A percentile compares a stretch with the other conserved stretches of the same genome.
phyloP scores from a whole-genome alignment of 2,329 filamentous ascomycete genomes.

The Aspergillus pseudonomiae region DNA sequence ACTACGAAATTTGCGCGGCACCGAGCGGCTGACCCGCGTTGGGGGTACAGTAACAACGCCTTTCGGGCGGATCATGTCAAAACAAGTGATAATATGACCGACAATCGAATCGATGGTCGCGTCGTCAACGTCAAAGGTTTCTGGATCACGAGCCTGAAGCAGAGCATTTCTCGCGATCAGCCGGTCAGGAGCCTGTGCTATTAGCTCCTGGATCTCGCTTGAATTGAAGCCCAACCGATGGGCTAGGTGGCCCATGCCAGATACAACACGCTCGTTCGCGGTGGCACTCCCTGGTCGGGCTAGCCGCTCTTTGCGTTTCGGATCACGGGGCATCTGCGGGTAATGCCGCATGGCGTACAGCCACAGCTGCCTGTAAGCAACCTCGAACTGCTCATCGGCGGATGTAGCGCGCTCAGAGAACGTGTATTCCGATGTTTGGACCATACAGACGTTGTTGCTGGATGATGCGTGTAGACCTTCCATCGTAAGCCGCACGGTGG shows the following conservation, averaged over 20 bases:
- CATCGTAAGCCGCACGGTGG: conserved; percentile 13
- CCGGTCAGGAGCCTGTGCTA: conserved; percentile 23
- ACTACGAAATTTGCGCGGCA: conserved; percentile 12
- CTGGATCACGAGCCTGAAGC: conserved; percentile 24
- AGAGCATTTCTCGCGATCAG: conserved; percentile 22
- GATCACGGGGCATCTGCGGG: conserved; percentile 21
- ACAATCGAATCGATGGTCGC: conserved; percentile 1
- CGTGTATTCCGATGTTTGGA: conserved; percentile 26
- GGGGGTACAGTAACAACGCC: neutral
- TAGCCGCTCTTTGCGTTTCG: conserved; percentile 17
- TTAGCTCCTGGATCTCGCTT: conserved; percentile 17
- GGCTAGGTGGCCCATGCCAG: conserved; percentile 27
- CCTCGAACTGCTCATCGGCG: conserved; percentile 16
- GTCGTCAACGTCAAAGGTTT: conserved; percentile 1
- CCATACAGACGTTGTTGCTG: conserved; percentile 15
- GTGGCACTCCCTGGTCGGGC: conserved; percentile 17
- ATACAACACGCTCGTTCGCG: conserved; percentile 22
- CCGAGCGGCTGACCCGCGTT: conserved; percentile 19
- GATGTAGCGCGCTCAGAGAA: conserved; percentile 21
- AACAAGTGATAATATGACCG: conserved; percentile 4
- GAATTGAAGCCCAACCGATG: conserved; percentile 23
- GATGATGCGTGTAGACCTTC: conserved; percentile 14
- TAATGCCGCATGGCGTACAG: conserved; percentile 35
- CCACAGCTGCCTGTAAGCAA: conserved; percentile 31
- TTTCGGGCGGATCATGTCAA: neutral